Conservation (phyloP, 73 alveolate species). For the Paramecium sexaurelia region DNA sequence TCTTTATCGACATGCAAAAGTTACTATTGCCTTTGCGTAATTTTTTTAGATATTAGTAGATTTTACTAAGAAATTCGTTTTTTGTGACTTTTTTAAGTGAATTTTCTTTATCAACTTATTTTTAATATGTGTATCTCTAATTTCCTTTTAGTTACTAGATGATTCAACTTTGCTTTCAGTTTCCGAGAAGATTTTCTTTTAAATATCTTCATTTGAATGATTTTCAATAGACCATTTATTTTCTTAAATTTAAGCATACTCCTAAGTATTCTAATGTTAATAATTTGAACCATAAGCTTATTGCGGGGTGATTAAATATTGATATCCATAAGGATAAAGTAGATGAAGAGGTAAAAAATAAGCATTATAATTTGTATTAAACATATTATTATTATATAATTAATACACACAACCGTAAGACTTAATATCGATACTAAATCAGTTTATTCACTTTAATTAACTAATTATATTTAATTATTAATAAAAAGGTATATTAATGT, state of each 20-base stretch:
- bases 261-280: neutral
- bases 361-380: neutral
- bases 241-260: neutral
- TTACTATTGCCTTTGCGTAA: slow-evolving; percentile 39
- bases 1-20: neutral
- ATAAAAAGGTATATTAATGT: neutral
- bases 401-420: neutral
- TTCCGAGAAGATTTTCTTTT: neutral
- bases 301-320: neutral
- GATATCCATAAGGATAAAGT: neutral
- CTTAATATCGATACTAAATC: neutral
- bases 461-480: neutral
- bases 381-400: neutral
- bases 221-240: neutral
- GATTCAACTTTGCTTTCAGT: neutral
- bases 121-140: neutral
- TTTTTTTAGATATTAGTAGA: slow-evolving; percentile 50
- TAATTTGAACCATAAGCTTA: neutral
- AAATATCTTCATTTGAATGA: neutral
- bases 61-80: neutral
- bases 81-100: neutral
- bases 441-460: slow-evolving; percentile 19
- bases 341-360: neutral
- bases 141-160: neutral
- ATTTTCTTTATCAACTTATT: neutral